Evolutionary conservation across 371 early-diverging fungal species (phyloP), one percentile per base, ranked within the genome.

Genomic region (Mucor sp.): DNA sequence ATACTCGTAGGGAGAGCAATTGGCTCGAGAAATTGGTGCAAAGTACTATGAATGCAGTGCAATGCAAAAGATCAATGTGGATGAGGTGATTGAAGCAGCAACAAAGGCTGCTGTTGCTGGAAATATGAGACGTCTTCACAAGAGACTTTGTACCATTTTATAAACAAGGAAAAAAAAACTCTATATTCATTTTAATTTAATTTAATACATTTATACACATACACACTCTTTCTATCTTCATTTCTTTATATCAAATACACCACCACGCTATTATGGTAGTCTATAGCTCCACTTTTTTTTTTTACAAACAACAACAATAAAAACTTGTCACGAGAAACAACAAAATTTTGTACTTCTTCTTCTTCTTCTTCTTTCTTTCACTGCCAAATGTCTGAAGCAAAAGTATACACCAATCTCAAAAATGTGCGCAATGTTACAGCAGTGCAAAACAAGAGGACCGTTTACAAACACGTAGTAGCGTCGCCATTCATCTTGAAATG

Each of bases 11-110:
- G 84, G 84, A 3, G 80, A 81, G 44, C 67, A 75, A 44, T 65
- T 84, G 41, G 84, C 76, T 35, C 78, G 65, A 62, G 79, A 84
- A 56, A 84, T 84, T 55, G 80, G 80, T 17, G 80, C 84, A 28
- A 80, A 71, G 69, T 84, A 84, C 43, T 79, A 80, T 56, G 84
- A 84, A 62, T 84, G 84, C 62, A 84, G 84, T 68, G 84, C 84
- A 3, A 80, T 72, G 74, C 50, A 63, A 39, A 80, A 81, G 53
- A 71, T 71, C 44, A 72, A 78, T 59, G 82, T 84, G n/a, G 74
- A 75, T 60, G 76, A 76, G 35, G 82, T 82, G 28, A 84, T 84
- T 56, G 71, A 75, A 62, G 77, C 84, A 48, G 84, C 84, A 32
- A 81, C 80, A 60, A 76, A 69, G 48, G 71, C 76, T 43, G 82